Evolutionary conservation across 768 basidiomycete species (phyloP), one percentile per base, ranked within the genome.

Genomic region (Suillus discolor): DNA sequence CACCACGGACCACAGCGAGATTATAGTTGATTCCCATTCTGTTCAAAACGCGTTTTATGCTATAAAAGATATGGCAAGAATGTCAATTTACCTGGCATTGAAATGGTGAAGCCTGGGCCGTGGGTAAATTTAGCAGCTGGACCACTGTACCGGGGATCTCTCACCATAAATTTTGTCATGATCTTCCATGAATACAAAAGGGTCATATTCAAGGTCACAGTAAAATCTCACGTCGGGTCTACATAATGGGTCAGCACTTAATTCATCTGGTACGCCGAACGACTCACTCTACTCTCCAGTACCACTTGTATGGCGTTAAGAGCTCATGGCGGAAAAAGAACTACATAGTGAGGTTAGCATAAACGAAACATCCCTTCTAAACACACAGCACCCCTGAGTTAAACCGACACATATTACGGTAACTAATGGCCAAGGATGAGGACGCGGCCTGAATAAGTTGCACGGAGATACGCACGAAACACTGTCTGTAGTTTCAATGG

Each of bases 401-500:
- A 76, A 85, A 92, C 49, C 90, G 81, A 74, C 90, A 91, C 90
- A 92, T 91, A 65, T 90, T 89, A 23, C 89, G 83, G 69, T 92
- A 90, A 20, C 80, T 83, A 42, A 34, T 39, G 11, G 55, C 36
- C 16, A 15, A 47, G 49, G 51, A 15, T 15, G 7, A 66, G 34
- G 63, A 31, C 42, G n/a, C 7, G 15, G 7, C 18, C 25, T 36
- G 57, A n/a, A 23, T 13, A 25, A 15, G 34, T n/a, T 39, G 28
- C 51, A 54, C n/a, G 9, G 23, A 15, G 9, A 60, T 16, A 77
- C 79, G 70, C 64, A 82, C 81, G 83, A 77, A 7, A 84, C 77
- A 66, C 83, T 84, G 49, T 79, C 82, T 83, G 54, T 8, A 61
- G 18, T 49, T 67, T 69, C 44, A 47, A 44, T 42, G 60, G 38